Base-by-base conservation (phyloP, 2,329 filamentous ascomycete species). In the Botrytis fragariae region DNA sequence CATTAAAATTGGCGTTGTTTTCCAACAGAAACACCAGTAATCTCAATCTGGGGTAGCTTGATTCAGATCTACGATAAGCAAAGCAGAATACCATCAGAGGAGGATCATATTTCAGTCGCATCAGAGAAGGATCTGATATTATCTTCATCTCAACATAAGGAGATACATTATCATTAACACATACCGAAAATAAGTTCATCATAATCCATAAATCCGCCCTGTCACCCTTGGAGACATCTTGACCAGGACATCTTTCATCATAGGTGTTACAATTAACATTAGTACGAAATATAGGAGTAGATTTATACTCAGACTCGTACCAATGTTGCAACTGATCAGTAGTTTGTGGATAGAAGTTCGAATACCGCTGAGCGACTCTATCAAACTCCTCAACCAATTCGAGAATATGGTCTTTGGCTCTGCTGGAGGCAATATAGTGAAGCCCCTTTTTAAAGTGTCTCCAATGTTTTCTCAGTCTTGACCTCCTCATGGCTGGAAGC, bases 41-140 rank as follows among this genome's bases (percentile, higher is more conserved):
- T n/a, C 48, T 51, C 4, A 4, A 51, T 12, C 9, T 12, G 10
- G 22, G 22, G 4, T 1, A 5, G 22, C 22, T 0, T 25, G 6
- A 0, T 3, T 3, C 2, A 45, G 1, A 8, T 45, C 8, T 1
- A 9, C 22, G 18, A 4, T 1, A 0, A 45, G 2, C 0, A 45
- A 45, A 45, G 20, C 20, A 45, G 8, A 4, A 0, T 22, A 7
- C 44, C 2, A 48, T 4, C 8, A 51, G 48, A 14, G 48, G 48
- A 51, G 48, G 25, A n/a, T 51, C 25, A n/a, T 51, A 51, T 51
- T n/a, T n/a, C 48, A 51, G 48, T 51, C 4, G 25, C 4, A 51
- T 51, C 48, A 51, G 4, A 51, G 22, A 51, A 0, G 48, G 25
- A 12, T 51, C 48, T 51, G 48, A 51, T 51, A 1, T 51, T 51